Percentiles rank a stretch among this genome's conserved stretches.
Evolutionary conservation across 805 yeast species (phyloP).

Genomic region (Myxozyma nipponensis): DNA sequence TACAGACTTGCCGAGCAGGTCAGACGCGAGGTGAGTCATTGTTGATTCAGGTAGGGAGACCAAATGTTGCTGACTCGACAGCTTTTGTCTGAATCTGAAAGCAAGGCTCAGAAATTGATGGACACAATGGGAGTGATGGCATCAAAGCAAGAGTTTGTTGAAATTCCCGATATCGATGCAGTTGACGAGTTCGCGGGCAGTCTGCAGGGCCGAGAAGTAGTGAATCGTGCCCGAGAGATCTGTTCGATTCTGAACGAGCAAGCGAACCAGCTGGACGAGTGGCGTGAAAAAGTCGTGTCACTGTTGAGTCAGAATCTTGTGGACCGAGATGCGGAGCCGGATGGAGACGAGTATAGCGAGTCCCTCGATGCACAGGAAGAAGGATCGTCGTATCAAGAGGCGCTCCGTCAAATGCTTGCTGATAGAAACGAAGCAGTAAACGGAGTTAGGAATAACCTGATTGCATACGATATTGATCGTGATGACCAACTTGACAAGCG

Average conservation of each 20-base stretch:
- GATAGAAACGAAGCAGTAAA: slow-evolving; percentile 43
- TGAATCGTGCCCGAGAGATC: slow-evolving; percentile 14
- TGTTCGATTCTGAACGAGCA: slow-evolving; percentile 46
- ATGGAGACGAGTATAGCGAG: slow-evolving; percentile 74
- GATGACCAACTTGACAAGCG: slow-evolving; percentile 24
- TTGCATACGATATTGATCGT: slow-evolving; percentile 22
- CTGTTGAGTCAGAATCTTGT: slow-evolving; percentile 51
- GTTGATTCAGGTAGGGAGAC: too few species aligned
- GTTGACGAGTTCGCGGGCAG: slow-evolving; percentile 21
- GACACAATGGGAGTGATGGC: slow-evolving; percentile 11
- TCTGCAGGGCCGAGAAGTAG: slow-evolving; percentile 24
- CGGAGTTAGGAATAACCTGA: slow-evolving; percentile 36
- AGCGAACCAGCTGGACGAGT: slow-evolving; percentile 47
- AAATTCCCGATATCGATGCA: slow-evolving; percentile 29
- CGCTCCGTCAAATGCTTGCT: slow-evolving; percentile 36
- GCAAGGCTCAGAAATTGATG: slow-evolving; percentile 21
- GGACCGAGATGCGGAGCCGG: slow-evolving; percentile 48
- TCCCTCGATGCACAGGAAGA: slow-evolving; percentile 73
- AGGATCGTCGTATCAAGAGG: slow-evolving; percentile 41
- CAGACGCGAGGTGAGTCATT: slow-evolving; percentile 46
- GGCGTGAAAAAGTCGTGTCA: slow-evolving; percentile 46
- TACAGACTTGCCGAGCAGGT: slow-evolving; percentile 60
- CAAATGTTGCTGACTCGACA: too few species aligned
- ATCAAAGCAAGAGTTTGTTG: slow-evolving; percentile 26
- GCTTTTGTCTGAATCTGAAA: slow-evolving; percentile 28